Base-by-base conservation (phyloP, 345 rosid genomes). In the Schrenkiella parvula region DNA sequence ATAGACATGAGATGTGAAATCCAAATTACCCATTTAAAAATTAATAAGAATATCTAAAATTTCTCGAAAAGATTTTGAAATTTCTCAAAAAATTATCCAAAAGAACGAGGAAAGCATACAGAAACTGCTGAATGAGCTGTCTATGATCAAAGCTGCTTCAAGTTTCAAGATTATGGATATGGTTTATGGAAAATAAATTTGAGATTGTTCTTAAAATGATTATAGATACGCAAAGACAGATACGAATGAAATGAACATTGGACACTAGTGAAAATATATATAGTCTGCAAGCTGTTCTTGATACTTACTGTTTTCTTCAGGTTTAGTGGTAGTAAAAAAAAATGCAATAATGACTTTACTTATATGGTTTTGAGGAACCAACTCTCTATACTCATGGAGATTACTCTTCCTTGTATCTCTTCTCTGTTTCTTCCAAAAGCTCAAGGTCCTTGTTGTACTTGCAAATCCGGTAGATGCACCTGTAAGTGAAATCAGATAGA, bases 381-480 rank as follows among this genome's bases (percentile, higher is more conserved):
- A 48, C 14, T 66, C 28, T 19, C 1, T 66, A 15, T 4, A 61
- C 53, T 35, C 35, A 21, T 62, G 32, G 62, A 68, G 32, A 26
- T 81, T 82, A 92, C 82, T 84, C 54, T 18, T 84, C 72, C 85
- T 92, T 87, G 85, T 34, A 83, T 80, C 83, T 82, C 88, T 88
- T 90, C 82, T 88, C 93, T 13, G 87, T 56, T 80, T 75, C 88
- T 82, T 90, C 97, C 82, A 93, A 82, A 58, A 60, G 62, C 70
- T 87, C 86, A 32, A 90, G 74, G 50, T 93, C 87, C 69, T 86
- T 88, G 82, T 87, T 46, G 62, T 65, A 93, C 71, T 88, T 85
- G 77, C 93, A 91, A 44, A 95, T 82, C 25, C 95, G 91, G 77
- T 83, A 84, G 15, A 91, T 76, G 69, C 89, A 87, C 99, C 97